phyloP scores from a whole-genome alignment of 257 asterid genomes.

The Primulina tabacum region DNA sequence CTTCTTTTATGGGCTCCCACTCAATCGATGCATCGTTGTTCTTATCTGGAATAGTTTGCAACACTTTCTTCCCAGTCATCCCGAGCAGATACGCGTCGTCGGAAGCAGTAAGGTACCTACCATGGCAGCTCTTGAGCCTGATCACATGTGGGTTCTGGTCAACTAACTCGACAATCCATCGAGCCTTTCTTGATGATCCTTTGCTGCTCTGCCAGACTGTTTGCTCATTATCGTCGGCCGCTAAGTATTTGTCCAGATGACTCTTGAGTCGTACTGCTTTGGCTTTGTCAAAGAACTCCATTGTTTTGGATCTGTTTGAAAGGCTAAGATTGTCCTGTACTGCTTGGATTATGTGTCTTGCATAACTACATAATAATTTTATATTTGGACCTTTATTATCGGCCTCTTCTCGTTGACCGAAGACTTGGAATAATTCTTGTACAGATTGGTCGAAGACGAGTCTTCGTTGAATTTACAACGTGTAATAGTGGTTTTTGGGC shows the following conservation, averaged over 20 bases:
- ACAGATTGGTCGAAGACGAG: neutral
- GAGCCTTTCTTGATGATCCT: slow-evolving; percentile 31
- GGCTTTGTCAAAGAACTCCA: slow-evolving; percentile 59
- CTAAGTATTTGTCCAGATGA: slow-evolving; percentile 54
- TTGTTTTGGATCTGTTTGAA: slow-evolving; percentile 3
- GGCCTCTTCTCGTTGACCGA: too few species aligned
- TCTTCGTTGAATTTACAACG: too few species aligned
- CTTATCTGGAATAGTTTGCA: slow-evolving; percentile 25
- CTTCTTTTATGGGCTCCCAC: slow-evolving; percentile 69
- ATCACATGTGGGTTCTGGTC: slow-evolving; percentile 43
- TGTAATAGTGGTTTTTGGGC: neutral
- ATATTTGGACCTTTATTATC: too few species aligned
- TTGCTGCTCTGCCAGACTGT: slow-evolving; percentile 44
- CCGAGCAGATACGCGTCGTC: slow-evolving; percentile 52
- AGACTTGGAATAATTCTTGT: too few species aligned
- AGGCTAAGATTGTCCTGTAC: slow-evolving; percentile 21
- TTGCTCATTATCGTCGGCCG: slow-evolving; percentile 49
- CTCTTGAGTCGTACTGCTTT: slow-evolving; percentile 50
- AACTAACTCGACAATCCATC: slow-evolving; percentile 62
- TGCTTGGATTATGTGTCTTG: slow-evolving; percentile 1
- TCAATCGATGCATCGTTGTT: slow-evolving; percentile 33
- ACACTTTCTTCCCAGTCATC: slow-evolving; percentile 52
- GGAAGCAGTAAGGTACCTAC: slow-evolving; percentile 60
- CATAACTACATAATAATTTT: neutral
- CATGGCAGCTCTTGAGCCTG: slow-evolving; percentile 60